Conservation (phyloP, 495 filamentous ascomycete species). For the Oleoguttula mirabilis region DNA sequence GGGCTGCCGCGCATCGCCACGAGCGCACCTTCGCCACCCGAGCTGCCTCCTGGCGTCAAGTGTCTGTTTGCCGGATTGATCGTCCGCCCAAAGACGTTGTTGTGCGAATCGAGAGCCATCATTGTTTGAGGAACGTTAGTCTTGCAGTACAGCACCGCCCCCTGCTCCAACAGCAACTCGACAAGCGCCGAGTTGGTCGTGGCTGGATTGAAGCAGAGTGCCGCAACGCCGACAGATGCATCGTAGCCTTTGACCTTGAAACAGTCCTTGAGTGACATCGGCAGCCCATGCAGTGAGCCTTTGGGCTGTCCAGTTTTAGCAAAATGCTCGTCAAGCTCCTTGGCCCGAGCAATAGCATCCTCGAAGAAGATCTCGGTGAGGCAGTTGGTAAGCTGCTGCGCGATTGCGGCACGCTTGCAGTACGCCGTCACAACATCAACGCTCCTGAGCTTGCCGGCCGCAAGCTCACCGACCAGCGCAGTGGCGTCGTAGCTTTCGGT, state of each 20-base stretch:
- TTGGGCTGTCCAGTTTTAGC: slow-evolving; percentile 20
- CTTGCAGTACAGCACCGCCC: slow-evolving; percentile 36
- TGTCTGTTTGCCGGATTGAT: slow-evolving; percentile 29
- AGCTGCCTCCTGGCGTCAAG: slow-evolving; percentile 44
- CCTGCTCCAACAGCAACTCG: slow-evolving; percentile 25
- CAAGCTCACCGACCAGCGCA: slow-evolving; percentile 38
- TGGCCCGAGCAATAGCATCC: slow-evolving; percentile 26
- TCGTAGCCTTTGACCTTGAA: slow-evolving; percentile 31
- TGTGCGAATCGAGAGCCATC: slow-evolving; percentile 31
- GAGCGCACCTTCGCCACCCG: slow-evolving; percentile 44
- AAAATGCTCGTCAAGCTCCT: slow-evolving; percentile 25
- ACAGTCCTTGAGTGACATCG: slow-evolving; percentile 32
- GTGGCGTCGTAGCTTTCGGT: slow-evolving; percentile 47
- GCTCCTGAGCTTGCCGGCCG: slow-evolving; percentile 35
- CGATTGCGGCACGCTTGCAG: slow-evolving; percentile 41
- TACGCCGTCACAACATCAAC: slow-evolving; percentile 47
- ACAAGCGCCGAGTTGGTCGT: slow-evolving; percentile 24
- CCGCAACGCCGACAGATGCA: slow-evolving; percentile 26
- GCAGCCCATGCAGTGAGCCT: slow-evolving; percentile 30
- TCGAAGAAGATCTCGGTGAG: slow-evolving; percentile 32
- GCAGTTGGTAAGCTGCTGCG: slow-evolving; percentile 32
- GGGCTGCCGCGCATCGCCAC: slow-evolving; percentile 28
- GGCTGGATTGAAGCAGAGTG: slow-evolving; percentile 25
- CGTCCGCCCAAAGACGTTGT: slow-evolving; percentile 33
- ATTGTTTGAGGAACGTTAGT: slow-evolving; percentile 36